A percentile compares a stretch with the other conserved stretches of the same genome.
These are phyloP conservation scores for Nicotiana knightiana DNA, from an alignment of 257 asterid genomes.

Conservation along the genomic window DNA sequence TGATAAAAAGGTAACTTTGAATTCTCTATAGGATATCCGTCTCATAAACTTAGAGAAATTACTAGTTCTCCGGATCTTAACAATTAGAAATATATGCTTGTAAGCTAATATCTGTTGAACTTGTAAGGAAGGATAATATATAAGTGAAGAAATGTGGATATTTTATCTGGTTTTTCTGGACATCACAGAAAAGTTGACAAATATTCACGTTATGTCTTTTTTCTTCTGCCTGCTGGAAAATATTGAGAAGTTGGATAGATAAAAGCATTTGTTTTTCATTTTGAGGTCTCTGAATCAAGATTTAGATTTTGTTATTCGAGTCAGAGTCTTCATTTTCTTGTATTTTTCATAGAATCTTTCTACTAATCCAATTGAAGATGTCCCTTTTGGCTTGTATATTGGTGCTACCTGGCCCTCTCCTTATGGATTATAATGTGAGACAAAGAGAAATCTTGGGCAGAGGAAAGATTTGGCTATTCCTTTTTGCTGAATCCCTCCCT, in stretches of 20 bases:
- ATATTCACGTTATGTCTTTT: not conserved
- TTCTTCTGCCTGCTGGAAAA: too few relatives aligned
- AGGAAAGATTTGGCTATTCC: not conserved
- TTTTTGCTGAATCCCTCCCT: not conserved
- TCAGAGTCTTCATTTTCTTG: not conserved
- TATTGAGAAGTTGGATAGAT: not conserved
- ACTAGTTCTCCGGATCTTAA: not conserved
- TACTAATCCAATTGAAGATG: not conserved
- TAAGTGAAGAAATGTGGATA: not conserved
- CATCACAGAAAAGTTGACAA: not conserved
- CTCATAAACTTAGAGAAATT: not conserved
- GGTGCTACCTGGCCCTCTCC: not conserved
- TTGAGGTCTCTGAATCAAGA: not conserved
- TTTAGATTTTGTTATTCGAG: not conserved
- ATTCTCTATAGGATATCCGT: not conserved
- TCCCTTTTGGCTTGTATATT: not conserved
- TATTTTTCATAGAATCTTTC: not conserved
- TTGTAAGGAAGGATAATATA: not conserved
- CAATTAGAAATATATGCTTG: not conserved
- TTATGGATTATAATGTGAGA: not conserved
- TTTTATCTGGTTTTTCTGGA: not conserved
- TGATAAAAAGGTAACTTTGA: constrained; percentile 64
- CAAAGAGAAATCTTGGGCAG: not conserved
- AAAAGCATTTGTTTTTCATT: not conserved
- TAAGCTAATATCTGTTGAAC: not conserved